Base-by-base conservation (phyloP, 306 rosid genomes). In the barrel medic (Medicago truncatula) region DNA sequence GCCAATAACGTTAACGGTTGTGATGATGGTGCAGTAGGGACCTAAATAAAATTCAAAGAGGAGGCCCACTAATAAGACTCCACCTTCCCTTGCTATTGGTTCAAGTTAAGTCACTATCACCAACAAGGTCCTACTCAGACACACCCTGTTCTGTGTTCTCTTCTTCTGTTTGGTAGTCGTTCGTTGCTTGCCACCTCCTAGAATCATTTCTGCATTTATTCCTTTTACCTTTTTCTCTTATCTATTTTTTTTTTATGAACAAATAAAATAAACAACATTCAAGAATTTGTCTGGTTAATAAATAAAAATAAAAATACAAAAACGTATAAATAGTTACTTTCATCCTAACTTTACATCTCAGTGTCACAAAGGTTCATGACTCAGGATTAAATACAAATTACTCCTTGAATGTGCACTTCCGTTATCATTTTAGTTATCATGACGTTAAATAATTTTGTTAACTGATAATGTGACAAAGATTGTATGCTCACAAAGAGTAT, bases 21-120 rank as follows among this genome's bases (percentile, higher is more conserved):
- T 38, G 70, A 17, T 36, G 44, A 25, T 38, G 75, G 23, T 77
- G 25, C 2, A 77, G 85, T 85, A 80, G 85, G 86, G 88, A 85
- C 86, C 88, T 28, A 79, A 82, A 88, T 28, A 79, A 82, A 88
- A 44, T 83, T 71, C 61, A 74, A 81, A 81, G 59, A 54, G 11
- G 46, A 80, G 18, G 25, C 39, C 21, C 20, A 39, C 8, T 8
- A 58, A 21, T 12, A 2, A 4, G 60, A 25, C 62, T 23, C 25
- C 18, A 67, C 43, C 6, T 14, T n/a, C 54, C 9, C 2, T 40
- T 54, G 31, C 70, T 25, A 14, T 20, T 4, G 46, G 66, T 60
- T 41, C 23, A 12, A 16, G 86, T 83, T 70, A 11, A 49, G 83
- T 85, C 86, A 14, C 68, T 5, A 11, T 77, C 86, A 40, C 72